Base-by-base conservation (phyloP, 2,329 filamentous ascomycete genomes). In the Colletotrichum trifolii region DNA sequence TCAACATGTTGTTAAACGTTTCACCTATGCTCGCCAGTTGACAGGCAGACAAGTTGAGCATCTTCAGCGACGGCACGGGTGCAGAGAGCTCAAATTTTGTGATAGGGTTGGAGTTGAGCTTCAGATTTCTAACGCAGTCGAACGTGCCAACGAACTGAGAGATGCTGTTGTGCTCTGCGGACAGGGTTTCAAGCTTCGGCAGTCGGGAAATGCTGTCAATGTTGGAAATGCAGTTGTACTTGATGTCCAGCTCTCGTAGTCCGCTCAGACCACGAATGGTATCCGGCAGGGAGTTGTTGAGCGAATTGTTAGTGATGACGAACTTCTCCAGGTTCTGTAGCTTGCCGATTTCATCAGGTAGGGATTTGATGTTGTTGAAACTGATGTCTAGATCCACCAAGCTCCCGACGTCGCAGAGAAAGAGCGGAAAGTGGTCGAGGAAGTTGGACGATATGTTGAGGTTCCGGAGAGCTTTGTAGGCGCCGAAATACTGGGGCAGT, bases 401-500 rank as follows among this genome's bases (percentile, higher is more conserved):
- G 47, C 91, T 94, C 69, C 88, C 88, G 17, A 99, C 81, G 33
- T 93, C 86, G 76, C 93, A 95, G 25, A 99, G 82, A 71, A 97
- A 96, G 25, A 90, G 83, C 0, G 96, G 96, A 68, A 99, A 97
- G 45, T 87, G 87, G 61, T 91, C 90, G 59, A 99, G 85, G 66
- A 92, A 94, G 76, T 99, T 99, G 1, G 96, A 99, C 1, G 95
- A 97, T 53, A 99, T 84, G 73, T 97, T 97, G 64, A 99, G 81
- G 68, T 89, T 95, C 67, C 96, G 87, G 67, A 99, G 82, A 6
- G 88, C 85, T 67, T 87, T 88, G 76, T 96, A 99, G 17, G 87
- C 85, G 25, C 89, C 90, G 76, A 99, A 97, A 71, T 95, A 96
- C 2, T 85, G 77, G 0, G 96, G 96, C 1, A 99, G 81, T 55